Evolutionary conservation across 805 yeast genomes (phyloP), one percentile per base, ranked within the genome.

Genomic region (Candida ovalis): DNA sequence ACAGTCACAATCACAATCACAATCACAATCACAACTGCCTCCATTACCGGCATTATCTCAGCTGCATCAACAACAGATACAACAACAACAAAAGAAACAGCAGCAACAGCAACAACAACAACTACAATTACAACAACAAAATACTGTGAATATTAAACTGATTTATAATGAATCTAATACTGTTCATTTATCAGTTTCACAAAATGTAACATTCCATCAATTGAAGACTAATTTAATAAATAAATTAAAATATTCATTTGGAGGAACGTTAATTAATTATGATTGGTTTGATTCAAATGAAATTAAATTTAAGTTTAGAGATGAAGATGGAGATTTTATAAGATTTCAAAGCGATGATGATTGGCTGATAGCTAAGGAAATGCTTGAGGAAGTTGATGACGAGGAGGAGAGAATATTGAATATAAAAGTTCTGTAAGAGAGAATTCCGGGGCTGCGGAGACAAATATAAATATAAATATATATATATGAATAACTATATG

Each of bases 301-400:
- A 13, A 37, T 39, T 3, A 77, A 85, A 58, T 74, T 94, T 51
- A 84, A 83, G 65, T 92, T 89, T 63, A 82, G 81, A 62, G 99
- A 94, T 66, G 99, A 94, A 67, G 99, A 94, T 63, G 97, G 96
- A 17, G 99, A 94, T 64, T 85, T 80, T 63, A 95, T 94, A 39
- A 82, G 86, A 42, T 80, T 92, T 67, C 86, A 83, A 55, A 80
- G 89, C 28, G 86, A 85, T 52, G 97, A 92, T 45, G 98, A 92
- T 63, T 86, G 96, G 88, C 69, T 66, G 25, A 81, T 91, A 63
- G 97, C 96, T 2, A 76, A 84, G 48, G 97, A 88, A 53, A 76
- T 79, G 81, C 63, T 79, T 37, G 71, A 66, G 41, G 82, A 80
- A 50, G 67, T 71, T 42, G 72, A 48, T 24, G 68, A 75, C 40